Evolutionary conservation across 106 monocot species (phyloP), one percentile per base, ranked within the genome.

Genomic region (Alisma plantagoaquatica): DNA sequence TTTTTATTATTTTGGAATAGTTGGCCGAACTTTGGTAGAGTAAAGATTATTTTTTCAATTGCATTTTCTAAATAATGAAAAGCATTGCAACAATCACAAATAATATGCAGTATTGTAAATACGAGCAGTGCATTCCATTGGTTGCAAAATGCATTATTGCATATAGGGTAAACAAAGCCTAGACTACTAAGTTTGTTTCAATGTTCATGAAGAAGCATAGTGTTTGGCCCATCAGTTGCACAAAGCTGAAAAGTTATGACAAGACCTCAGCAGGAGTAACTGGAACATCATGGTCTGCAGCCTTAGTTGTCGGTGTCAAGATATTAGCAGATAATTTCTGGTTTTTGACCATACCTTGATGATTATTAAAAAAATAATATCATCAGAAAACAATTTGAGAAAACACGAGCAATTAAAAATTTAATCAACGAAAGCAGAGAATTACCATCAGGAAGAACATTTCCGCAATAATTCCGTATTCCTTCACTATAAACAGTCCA

Each of bases 401-500:
- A 7, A 44, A 31, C 17, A 31, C 11, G 23, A 31, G 41, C 9
- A 38, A 38, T 38, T 6, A 6, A 38, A 14, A 7, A 38, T 38
- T 7, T 6, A 38, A 38, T 14, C 35, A 38, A 38, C 6, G 6
- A 12, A 50, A 17, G 7, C 16, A 25, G 33, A 7, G 14, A 38
- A 38, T 6, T 74, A 94, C 93, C 93, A 46, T 90, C 73, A 54
- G 81, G 76, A 57, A 98, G 84, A 29, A 49, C 27, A 66, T 89
- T 98, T 32, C 94, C 94, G 71, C 94, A 96, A 54, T 88, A 96
- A 35, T 71, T 62, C 65, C 88, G 81, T 50, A 66, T 33, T 57
- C 88, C 94, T 8, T 78, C 84, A 50, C 61, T 88, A 60, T 96
- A 96, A 32, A 96, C 94, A 14, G 84, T 96, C 94, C 94, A 96